phyloP scores from a whole-genome alignment of 495 filamentous ascomycete genomes.

The Diplogelasinospora grovesii region DNA sequence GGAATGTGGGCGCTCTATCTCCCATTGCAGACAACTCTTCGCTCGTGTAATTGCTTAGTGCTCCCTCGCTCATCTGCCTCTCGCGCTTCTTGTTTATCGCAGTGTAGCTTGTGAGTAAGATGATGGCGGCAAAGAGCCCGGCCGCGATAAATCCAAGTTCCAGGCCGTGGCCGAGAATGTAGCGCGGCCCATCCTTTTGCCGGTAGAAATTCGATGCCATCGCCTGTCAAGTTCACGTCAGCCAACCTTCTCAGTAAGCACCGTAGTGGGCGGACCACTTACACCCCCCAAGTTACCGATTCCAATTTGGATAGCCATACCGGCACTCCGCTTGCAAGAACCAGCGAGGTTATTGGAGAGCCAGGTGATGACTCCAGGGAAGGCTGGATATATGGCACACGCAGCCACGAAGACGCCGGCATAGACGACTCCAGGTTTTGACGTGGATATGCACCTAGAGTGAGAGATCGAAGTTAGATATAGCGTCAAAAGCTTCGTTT shows the following conservation, averaged over 20 bases:
- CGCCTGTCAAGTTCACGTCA: slow-evolving; percentile 30
- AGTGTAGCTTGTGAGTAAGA: slow-evolving; percentile 50
- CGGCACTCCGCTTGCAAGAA: slow-evolving; percentile 62
- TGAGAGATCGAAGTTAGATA: slow-evolving; percentile 15
- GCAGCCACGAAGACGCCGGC: slow-evolving; percentile 68
- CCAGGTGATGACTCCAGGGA: slow-evolving; percentile 68
- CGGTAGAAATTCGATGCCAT: slow-evolving; percentile 79
- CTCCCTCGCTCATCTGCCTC: slow-evolving; percentile 34
- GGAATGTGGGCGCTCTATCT: slow-evolving; percentile 58
- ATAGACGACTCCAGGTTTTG: slow-evolving; percentile 60
- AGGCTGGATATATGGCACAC: slow-evolving; percentile 53
- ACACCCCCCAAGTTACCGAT: slow-evolving; percentile 63
- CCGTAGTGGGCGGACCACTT: slow-evolving; percentile 6
- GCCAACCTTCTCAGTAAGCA: slow-evolving; percentile 18
- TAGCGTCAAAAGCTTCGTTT: background rate
- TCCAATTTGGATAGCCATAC: slow-evolving; percentile 71
- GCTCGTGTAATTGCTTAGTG: slow-evolving; percentile 37
- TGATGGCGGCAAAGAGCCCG: slow-evolving; percentile 52
- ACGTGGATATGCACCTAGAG: slow-evolving; percentile 35
- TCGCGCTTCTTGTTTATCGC: slow-evolving; percentile 56
- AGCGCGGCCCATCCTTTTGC: slow-evolving; percentile 53
- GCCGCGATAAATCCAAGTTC: slow-evolving; percentile 60
- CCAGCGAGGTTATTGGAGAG: slow-evolving; percentile 65
- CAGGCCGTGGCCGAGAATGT: slow-evolving; percentile 60
- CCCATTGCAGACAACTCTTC: slow-evolving; percentile 54